Conservation (phyloP, 2,329 filamentous ascomycete genomes). For the Dothideomycetes sp. region DNA sequence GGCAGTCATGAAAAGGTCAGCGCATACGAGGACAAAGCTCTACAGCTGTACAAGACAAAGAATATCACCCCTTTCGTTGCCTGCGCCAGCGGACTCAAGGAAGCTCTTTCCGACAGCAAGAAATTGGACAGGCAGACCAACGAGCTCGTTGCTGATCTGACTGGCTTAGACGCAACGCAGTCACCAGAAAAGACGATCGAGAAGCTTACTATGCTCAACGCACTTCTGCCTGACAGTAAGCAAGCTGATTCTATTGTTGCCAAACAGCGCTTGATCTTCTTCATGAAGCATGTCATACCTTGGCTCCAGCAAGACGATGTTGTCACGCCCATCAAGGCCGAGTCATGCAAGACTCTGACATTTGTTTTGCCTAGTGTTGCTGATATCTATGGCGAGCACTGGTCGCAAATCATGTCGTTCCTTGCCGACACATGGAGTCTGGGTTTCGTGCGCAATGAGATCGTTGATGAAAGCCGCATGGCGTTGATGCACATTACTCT, state of each 20-base stretch:
- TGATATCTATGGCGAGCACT: constrained; percentile 81
- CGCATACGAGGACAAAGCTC: constrained; percentile 29
- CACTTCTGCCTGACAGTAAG: constrained; percentile 41
- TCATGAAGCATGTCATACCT: constrained; percentile 66
- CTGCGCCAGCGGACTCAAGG: constrained; percentile 40
- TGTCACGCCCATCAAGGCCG: constrained; percentile 47
- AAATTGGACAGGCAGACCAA: constrained; percentile 47
- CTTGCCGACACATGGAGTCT: constrained; percentile 30
- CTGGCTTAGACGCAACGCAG: constrained; percentile 40
- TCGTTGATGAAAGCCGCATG: constrained; percentile 19
- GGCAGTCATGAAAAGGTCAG: constrained; percentile 29
- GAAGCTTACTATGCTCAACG: constrained; percentile 46
- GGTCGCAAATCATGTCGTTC: constrained; percentile 46
- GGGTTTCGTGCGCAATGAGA: constrained; percentile 7
- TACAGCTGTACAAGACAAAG: constrained; percentile 24
- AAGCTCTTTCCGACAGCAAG: constrained; percentile 39
- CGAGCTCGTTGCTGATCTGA: constrained; percentile 52
- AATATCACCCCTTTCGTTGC: constrained; percentile 40
- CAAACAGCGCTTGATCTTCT: constrained; percentile 66
- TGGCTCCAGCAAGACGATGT: constrained; percentile 51
- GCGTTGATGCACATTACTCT: constrained; percentile 59
- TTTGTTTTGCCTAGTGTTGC: constrained; percentile 62
- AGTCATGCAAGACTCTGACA: constrained; percentile 43
- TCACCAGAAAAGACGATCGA: constrained; percentile 30
- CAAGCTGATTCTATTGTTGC: constrained; percentile 40